A percentile compares a stretch with the other conserved stretches of the same genome.
Conservation (phyloP, 495 filamentous ascomycete species). For the Viridothelium virens region DNA sequence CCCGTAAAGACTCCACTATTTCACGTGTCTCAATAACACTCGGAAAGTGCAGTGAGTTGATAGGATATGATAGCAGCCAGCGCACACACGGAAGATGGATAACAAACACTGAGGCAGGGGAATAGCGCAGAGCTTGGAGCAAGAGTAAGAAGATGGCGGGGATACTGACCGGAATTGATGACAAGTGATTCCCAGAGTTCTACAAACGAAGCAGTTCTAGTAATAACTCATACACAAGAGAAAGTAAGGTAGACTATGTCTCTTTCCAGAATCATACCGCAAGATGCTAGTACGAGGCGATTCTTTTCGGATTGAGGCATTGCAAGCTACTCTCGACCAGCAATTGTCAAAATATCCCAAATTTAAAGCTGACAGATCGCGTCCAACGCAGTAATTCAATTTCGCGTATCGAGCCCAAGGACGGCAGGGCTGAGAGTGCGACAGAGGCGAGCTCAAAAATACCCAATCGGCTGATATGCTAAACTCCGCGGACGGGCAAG, state of each 20-base stretch:
- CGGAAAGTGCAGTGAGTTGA: neutral
- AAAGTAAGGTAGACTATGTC: neutral
- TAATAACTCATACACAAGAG: neutral
- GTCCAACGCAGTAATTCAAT: neutral
- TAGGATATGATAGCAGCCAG: neutral
- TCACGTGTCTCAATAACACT: neutral
- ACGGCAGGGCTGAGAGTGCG: conserved; percentile 7
- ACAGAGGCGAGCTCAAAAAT: neutral
- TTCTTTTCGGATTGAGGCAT: neutral
- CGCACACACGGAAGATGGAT: neutral
- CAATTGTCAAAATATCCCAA: neutral
- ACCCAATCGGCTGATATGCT: neutral
- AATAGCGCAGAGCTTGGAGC: neutral
- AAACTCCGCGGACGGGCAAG: neutral
- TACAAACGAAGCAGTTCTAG: neutral
- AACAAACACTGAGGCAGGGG: neutral
- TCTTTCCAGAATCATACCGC: neutral
- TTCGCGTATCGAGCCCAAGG: neutral
- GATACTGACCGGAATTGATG: neutral
- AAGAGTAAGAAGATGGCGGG: neutral
- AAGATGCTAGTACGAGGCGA: neutral
- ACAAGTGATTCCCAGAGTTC: neutral
- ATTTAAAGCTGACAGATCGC: neutral
- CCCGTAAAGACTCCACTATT: neutral
- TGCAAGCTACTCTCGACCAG: neutral